Evolutionary conservation across 2,329 filamentous ascomycete genomes (phyloP).

Genomic region (Xylaria sp.): DNA sequence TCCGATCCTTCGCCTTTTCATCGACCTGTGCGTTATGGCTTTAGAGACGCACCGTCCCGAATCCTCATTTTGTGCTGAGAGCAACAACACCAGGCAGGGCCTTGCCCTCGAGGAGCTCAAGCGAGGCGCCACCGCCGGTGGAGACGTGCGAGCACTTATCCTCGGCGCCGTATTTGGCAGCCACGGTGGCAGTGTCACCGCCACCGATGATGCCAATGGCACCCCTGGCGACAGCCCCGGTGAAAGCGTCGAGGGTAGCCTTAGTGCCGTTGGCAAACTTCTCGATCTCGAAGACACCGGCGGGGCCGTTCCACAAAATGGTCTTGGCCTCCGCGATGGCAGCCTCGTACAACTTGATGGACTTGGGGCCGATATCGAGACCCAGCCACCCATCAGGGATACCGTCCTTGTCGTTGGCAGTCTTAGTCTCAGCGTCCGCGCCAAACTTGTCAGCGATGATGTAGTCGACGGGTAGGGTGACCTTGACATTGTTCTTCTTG

Average conservation of each 20-base stretch:
- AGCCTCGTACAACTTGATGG: conserved; percentile 85
- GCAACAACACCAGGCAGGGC: conserved; percentile 92
- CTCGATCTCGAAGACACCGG: conserved; percentile 97
- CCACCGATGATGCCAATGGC: conserved; percentile 99
- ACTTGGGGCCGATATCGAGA: conserved; percentile 92
- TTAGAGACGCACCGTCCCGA: conserved; percentile 27
- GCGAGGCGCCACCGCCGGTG: conserved; percentile 92
- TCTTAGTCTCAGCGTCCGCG: conserved; percentile 81
- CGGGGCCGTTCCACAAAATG: conserved; percentile 98
- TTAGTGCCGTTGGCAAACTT: conserved; percentile 94
- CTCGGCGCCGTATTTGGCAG: conserved; percentile 96
- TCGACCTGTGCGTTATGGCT: conserved; percentile 11
- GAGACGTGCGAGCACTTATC: conserved; percentile 98
- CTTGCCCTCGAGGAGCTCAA: conserved; percentile 98
- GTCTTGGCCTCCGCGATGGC: conserved; percentile 91
- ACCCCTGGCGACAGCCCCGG: conserved; percentile 80
- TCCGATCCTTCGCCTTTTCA: not conserved
- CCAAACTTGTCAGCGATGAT: conserved; percentile 95
- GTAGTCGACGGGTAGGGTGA: conserved; percentile 94
- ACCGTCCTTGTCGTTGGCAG: conserved; percentile 85
- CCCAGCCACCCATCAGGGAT: conserved; percentile 99
- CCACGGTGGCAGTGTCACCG: conserved; percentile 97
- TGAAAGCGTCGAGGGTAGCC: conserved; percentile 87
- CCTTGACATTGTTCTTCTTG: conserved; percentile 93
- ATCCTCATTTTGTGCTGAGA: conserved; percentile 78